A percentile compares a stretch with the other conserved stretches of the same genome.
These are phyloP conservation scores for Colletotrichum sp. DNA, from an alignment of 2,329 filamentous ascomycete species.

Conservation along the genomic window DNA sequence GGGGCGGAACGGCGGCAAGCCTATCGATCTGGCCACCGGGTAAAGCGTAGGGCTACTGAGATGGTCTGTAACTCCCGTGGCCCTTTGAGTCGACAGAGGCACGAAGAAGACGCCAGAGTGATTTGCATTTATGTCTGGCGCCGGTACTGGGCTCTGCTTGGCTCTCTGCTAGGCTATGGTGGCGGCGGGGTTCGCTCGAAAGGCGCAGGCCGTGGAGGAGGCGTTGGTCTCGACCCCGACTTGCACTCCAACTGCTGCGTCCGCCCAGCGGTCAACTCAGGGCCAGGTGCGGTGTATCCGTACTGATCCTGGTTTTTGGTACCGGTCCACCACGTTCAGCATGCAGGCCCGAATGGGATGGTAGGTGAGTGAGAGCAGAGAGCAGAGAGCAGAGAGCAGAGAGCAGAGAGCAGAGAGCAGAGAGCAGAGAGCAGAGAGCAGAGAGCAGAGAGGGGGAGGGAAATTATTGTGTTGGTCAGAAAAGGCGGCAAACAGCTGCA, in stretches of 20 bases:
- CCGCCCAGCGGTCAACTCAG: background rate
- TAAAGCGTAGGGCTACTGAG: background rate
- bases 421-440: background rate
- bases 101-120: background rate
- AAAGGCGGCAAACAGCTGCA: background rate
- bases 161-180: background rate
- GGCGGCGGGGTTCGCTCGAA: background rate
- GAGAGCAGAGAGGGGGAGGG: background rate
- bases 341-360: background rate
- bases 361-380: background rate
- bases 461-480: background rate
- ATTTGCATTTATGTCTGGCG: background rate
- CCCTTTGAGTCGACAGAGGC: background rate
- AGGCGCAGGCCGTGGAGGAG: background rate
- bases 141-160: background rate
- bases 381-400: background rate
- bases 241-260: background rate
- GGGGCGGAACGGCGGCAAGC: background rate
- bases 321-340: background rate
- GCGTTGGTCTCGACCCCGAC: background rate
- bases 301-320: background rate
- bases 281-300: background rate
- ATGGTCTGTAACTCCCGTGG: background rate
- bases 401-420: background rate
- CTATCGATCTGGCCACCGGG: background rate